Evolutionary conservation across 2,329 filamentous ascomycete species (phyloP), one percentile per base, ranked within the genome.

Genomic region (Pseudogymnoascus sp.): DNA sequence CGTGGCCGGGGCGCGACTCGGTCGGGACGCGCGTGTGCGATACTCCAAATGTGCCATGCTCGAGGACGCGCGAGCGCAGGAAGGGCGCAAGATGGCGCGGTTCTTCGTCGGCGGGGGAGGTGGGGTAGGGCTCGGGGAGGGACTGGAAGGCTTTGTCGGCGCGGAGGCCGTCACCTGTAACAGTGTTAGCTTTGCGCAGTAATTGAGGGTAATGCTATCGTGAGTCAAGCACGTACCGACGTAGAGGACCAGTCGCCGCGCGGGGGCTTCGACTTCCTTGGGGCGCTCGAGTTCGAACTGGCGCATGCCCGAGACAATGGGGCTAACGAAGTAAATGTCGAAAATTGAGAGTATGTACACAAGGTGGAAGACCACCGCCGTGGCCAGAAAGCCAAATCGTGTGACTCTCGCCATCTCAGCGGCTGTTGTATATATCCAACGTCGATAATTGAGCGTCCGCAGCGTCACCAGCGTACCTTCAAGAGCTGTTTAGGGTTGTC

Each of bases 301-400:
- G 72, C 84, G 86, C 95, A 99, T 99, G 73, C 95, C 95, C 79
- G 88, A 90, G 62, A 97, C 95, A 70, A 99, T 95, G 21, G 95
- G 95, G 74, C 92, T 97, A 73, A 97, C 92, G 74, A 99, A 99
- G 78, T 99, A 97, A 67, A 97, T 95, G 76, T 97, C 93, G 78
- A 99, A 99, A 72, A 97, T 97, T 65, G 92, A 96, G 74, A 88
- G 90, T 63, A 96, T 88, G 76, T 99, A 99, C 68, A 96, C 85
- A 62, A 97, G 76, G 77, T 99, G 96, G 75, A 99, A 99, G 65
- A 93, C 79, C 73, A 97, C 84, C 70, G 95, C 95, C 73, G 96
- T 85, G 74, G 88, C 87, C 75, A 97, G 78, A 75, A 99, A 97
- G 73, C 87, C 88, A 72, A 90, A 84, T 73, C 93, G 91, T 69